Conservation (phyloP, 768 basidiomycete species). For the Royoungia palumana region DNA sequence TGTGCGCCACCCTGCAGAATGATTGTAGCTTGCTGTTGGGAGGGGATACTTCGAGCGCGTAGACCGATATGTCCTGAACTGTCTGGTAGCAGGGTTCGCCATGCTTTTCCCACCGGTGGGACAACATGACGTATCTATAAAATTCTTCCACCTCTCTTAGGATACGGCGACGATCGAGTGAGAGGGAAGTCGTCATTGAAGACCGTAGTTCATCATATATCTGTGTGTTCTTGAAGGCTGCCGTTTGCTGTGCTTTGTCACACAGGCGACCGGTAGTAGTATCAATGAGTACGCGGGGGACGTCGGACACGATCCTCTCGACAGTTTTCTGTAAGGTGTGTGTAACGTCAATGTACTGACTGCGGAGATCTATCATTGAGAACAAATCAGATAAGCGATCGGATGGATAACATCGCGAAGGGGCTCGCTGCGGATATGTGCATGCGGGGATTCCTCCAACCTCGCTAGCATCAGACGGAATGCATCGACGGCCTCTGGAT, state of each 20-base stretch:
- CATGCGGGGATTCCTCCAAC: background rate
- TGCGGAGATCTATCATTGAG: background rate
- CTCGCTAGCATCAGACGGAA: slow-evolving; percentile 2
- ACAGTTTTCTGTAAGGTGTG: background rate
- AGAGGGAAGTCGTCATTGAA: background rate
- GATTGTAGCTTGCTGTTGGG: slow-evolving; percentile 3
- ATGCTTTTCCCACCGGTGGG: slow-evolving; percentile 9
- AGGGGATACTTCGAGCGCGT: background rate
- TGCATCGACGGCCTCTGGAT: background rate
- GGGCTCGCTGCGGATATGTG: background rate
- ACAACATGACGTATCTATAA: slow-evolving; percentile 5
- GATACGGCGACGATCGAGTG: slow-evolving; percentile 4
- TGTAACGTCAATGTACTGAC: slow-evolving; percentile 1
- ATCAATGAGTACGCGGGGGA: slow-evolving; percentile 9
- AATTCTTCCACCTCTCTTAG: background rate
- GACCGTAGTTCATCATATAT: slow-evolving; percentile 3
- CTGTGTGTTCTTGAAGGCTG: slow-evolving; percentile 2
- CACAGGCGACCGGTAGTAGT: slow-evolving; percentile 2
- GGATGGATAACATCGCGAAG: background rate
- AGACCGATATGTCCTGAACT: slow-evolving; percentile 3
- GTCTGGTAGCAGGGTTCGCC: slow-evolving; percentile 3
- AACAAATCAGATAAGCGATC: background rate
- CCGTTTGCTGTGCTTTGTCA: slow-evolving; percentile 9
- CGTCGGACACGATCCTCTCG: background rate
- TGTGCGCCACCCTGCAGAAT: background rate